Evolutionary conservation across 306 rosid species (phyloP).

Genomic region (Trifolium subterraneum): DNA sequence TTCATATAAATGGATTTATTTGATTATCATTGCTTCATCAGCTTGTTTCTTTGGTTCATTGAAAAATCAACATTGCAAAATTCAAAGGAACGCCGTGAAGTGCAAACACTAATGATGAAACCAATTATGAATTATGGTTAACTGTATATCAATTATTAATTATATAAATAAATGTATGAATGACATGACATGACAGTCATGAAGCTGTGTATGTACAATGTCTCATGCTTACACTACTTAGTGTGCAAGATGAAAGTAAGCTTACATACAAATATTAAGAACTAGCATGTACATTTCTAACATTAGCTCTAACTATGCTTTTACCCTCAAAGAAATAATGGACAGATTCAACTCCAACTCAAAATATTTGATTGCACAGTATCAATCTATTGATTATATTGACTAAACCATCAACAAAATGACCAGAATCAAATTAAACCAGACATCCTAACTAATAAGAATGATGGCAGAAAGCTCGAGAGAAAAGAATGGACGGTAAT

Average conservation of each 20-base stretch:
- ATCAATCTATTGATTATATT: conserved; percentile 7
- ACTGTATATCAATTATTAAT: not conserved
- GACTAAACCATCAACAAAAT: not conserved
- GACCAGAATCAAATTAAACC: conserved; percentile 27
- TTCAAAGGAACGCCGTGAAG: too few relatives aligned
- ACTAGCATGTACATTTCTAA: conserved; percentile 21
- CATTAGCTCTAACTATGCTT: not conserved
- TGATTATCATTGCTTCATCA: not conserved
- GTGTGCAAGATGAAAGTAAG: conserved; percentile 3
- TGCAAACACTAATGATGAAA: not conserved
- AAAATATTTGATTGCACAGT: not conserved
- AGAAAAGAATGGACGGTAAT: conserved; percentile 17
- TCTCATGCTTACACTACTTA: conserved; percentile 4
- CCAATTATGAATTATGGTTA: not conserved
- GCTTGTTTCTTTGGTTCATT: not conserved
- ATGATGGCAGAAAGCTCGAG: conserved; percentile 3
- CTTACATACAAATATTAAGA: conserved; percentile 27
- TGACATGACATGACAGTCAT: not conserved
- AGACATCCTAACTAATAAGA: conserved; percentile 24
- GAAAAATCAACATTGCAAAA: not conserved
- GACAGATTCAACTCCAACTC: conserved; percentile 9
- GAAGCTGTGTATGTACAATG: conserved; percentile 24
- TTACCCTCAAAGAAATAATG: not conserved
- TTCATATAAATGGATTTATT: not conserved
- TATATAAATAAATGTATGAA: not conserved